These are phyloP conservation scores for Botrytis hyacinthi DNA, from an alignment of 2,329 filamentous ascomycete genomes.

Conservation along the genomic window DNA sequence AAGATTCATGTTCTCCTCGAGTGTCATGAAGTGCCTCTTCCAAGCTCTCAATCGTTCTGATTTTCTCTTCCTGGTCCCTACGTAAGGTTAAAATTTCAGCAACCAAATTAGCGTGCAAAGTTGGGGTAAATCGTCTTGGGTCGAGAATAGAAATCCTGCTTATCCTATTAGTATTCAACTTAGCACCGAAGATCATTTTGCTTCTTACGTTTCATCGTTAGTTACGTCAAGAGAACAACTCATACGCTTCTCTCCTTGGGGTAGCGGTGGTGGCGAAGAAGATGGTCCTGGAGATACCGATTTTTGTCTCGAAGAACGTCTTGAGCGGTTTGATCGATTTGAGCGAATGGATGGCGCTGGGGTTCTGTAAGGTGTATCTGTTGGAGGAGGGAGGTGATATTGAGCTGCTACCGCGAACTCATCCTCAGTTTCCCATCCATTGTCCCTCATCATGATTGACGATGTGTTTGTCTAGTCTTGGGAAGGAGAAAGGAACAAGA, in stretches of 20 bases:
- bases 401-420: constrained; percentile 56
- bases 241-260: constrained; percentile 49
- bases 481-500: background rate
- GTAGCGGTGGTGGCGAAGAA: constrained; percentile 57
- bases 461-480: constrained; percentile 4
- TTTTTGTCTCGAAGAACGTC: constrained; percentile 56
- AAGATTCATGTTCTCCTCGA: constrained; percentile 70
- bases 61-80: constrained; percentile 87
- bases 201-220: constrained; percentile 56
- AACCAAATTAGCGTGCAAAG: constrained; percentile 88
- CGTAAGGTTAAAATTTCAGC: constrained; percentile 87
- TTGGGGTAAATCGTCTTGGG: constrained; percentile 90
- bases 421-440: constrained; percentile 61
- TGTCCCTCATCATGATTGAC: constrained; percentile 44
- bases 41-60: constrained; percentile 79
- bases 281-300: constrained; percentile 64
- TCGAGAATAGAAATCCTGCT: constrained; percentile 65
- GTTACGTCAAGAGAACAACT: constrained; percentile 57
- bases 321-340: constrained; percentile 47
- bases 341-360: constrained; percentile 49
- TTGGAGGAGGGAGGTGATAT: constrained; percentile 65
- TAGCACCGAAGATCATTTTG: background rate
- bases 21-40: constrained; percentile 71
- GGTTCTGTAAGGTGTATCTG: constrained; percentile 69
- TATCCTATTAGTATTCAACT: constrained; percentile 24